Evolutionary conservation across 2,329 filamentous ascomycete genomes (phyloP).

Genomic region (Chlorencoelia australis): DNA sequence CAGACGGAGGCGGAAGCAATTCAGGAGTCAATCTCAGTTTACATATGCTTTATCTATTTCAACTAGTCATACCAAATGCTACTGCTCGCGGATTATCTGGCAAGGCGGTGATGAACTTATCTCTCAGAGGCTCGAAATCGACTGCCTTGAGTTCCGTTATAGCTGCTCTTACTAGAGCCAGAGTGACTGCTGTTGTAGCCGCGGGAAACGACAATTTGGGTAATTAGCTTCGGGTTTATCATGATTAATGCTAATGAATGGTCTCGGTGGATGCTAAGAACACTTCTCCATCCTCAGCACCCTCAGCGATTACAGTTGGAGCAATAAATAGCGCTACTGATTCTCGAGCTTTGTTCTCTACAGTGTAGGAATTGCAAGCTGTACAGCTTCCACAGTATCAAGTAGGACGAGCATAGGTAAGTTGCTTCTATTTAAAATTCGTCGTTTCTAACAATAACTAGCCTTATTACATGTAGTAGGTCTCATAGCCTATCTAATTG

Average conservation of each 20-base stretch:
- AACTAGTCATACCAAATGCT: conserved; percentile 28
- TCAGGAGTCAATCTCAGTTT: conserved; percentile 29
- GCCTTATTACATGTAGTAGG: conserved; percentile 59
- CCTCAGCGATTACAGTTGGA: conserved; percentile 43
- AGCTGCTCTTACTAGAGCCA: conserved; percentile 34
- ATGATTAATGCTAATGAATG: not conserved
- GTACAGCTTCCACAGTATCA: too few species aligned
- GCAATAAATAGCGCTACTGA: conserved; percentile 35
- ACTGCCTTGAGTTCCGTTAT: conserved; percentile 41
- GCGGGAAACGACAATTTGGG: conserved; percentile 40
- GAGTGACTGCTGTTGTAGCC: conserved; percentile 43
- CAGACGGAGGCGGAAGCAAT: conserved; percentile 24
- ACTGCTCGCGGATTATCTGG: not conserved
- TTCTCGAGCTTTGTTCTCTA: conserved; percentile 35
- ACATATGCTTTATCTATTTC: conserved; percentile 12
- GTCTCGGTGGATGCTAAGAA: conserved; percentile 27
- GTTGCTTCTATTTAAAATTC: too few species aligned
- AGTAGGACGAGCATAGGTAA: too few species aligned
- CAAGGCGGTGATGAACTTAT: conserved; percentile 45
- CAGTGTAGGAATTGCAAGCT: too few species aligned
- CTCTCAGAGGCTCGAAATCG: conserved; percentile 38
- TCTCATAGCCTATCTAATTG: conserved; percentile 57
- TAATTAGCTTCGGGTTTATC: not conserved
- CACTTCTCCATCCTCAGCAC: conserved; percentile 38
- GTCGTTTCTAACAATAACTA: too few species aligned